Evolutionary conservation across 306 rosid genomes (phyloP).

Genomic region (Gastrolobium bilobum): DNA sequence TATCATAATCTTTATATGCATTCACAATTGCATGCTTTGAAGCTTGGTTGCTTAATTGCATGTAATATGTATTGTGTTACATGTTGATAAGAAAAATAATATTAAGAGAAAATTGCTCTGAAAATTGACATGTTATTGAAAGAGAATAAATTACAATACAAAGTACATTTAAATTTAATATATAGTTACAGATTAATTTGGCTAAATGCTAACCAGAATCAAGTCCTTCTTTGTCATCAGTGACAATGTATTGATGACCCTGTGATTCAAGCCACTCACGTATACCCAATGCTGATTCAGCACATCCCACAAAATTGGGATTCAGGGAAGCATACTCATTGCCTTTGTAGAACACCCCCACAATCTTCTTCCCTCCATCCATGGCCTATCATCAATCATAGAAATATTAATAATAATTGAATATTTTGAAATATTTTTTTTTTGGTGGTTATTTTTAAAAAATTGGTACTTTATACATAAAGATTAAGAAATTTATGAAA

Average conservation of each 20-base stretch:
- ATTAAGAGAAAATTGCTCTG: too few relatives aligned
- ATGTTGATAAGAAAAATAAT: too few relatives aligned
- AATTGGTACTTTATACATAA: neutral
- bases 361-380: slow-evolving; percentile 88
- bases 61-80: too few relatives aligned
- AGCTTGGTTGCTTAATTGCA: neutral
- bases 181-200: neutral
- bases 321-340: slow-evolving; percentile 81
- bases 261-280: slow-evolving; percentile 94
- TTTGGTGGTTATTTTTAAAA: too few relatives aligned
- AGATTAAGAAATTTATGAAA: too few relatives aligned
- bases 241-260: slow-evolving; percentile 90
- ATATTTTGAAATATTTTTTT: neutral
- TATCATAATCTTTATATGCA: neutral
- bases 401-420: too few relatives aligned
- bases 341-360: slow-evolving; percentile 95
- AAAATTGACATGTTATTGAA: too few relatives aligned
- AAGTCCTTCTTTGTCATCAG: slow-evolving; percentile 95
- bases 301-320: slow-evolving; percentile 93
- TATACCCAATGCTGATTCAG: slow-evolving; percentile 86
- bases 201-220: slow-evolving; percentile 65
- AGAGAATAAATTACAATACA: too few relatives aligned
- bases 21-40: neutral
- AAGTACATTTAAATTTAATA: too few relatives aligned
- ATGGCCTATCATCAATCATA: slow-evolving; percentile 63